A percentile compares a stretch with the other conserved stretches of the same genome.
phyloP scores from a whole-genome alignment of 768 basidiomycete genomes.

The Dentipellis fragilis region DNA sequence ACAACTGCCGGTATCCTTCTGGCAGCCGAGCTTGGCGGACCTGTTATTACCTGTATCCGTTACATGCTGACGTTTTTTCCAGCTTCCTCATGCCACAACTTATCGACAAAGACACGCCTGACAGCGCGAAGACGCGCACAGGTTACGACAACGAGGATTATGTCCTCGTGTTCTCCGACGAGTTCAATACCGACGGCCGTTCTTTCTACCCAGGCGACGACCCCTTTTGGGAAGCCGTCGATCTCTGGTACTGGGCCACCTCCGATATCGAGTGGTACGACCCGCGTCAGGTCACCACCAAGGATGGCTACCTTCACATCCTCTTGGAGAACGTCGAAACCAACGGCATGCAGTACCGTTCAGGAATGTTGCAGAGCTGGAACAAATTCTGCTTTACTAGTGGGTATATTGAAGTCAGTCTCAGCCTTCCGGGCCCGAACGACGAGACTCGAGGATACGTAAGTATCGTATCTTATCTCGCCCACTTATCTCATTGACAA shows the following conservation, averaged over 20 bases:
- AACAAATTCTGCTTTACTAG: slow-evolving; percentile 84
- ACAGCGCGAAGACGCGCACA: slow-evolving; percentile 41
- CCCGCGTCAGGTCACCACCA: slow-evolving; percentile 54
- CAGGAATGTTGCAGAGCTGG: slow-evolving; percentile 82
- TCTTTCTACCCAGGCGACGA: slow-evolving; percentile 53
- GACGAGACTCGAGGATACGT: slow-evolving; percentile 39
- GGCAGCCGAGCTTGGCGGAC: no score
- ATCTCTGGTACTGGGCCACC: slow-evolving; percentile 67
- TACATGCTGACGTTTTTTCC: slow-evolving; percentile 22
- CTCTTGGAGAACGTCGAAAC: slow-evolving; percentile 46
- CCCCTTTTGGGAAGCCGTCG: slow-evolving; percentile 61
- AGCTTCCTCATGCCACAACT: slow-evolving; percentile 40
- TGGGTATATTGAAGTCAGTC: slow-evolving; percentile 62
- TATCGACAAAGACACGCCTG: slow-evolving; percentile 67
- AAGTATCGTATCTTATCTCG: slow-evolving; percentile 15
- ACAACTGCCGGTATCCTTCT: no score
- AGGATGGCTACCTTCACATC: slow-evolving; percentile 57
- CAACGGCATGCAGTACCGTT: slow-evolving; percentile 54
- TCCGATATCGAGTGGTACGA: slow-evolving; percentile 72
- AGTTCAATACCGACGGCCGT: slow-evolving; percentile 47
- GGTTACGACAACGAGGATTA: slow-evolving; percentile 70
- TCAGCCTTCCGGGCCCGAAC: slow-evolving; percentile 50
- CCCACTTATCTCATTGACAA: background rate
- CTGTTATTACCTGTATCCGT: no score
- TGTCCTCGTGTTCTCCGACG: slow-evolving; percentile 56